Percentiles rank a stretch among this genome's conserved stretches.
phyloP scores from a whole-genome alignment of 2,329 filamentous ascomycete genomes.

The Fusarium nematophilum region DNA sequence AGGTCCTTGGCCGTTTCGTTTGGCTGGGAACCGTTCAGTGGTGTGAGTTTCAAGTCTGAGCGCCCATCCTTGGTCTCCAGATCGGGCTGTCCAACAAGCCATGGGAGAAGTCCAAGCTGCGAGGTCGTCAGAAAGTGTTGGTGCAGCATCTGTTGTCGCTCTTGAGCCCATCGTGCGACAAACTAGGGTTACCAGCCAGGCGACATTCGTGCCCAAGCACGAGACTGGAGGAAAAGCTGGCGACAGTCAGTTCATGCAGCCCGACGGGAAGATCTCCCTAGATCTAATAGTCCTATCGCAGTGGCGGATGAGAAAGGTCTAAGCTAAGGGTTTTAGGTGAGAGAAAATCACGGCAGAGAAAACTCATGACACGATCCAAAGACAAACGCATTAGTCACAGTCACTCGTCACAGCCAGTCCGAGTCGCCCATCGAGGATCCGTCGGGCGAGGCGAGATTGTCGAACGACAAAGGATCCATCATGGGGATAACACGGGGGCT shows the following conservation, averaged over 20 bases:
- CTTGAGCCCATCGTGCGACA: conserved; percentile 10
- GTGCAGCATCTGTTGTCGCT: neutral
- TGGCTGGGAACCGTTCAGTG: conserved; percentile 4
- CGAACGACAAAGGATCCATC: conserved; percentile 17
- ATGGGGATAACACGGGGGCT: conserved; percentile 29
- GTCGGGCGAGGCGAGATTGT: conserved; percentile 34
- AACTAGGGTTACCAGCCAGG: neutral
- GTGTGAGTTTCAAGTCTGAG: conserved; percentile 5
- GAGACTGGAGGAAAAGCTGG: neutral
- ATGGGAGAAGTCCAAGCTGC: neutral
- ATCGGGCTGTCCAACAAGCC: neutral
- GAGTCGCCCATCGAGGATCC: neutral
- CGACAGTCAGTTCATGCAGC: conserved; percentile 22
- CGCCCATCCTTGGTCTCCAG: neutral
- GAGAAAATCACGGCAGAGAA: neutral
- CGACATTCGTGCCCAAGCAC: neutral
- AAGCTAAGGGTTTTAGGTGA: conserved; percentile 5
- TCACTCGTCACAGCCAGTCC: conserved; percentile 4
- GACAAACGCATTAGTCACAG: conserved; percentile 29
- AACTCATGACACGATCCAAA: conserved; percentile 29
- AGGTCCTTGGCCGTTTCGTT: neutral
- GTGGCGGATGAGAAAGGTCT: conserved; percentile 5
- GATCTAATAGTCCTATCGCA: conserved; percentile 28
- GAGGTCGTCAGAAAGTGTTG: neutral
- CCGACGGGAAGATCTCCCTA: conserved; percentile 29